Percentiles rank a stretch among this genome's conserved stretches.
These are phyloP conservation scores for Linum usitatissimum DNA, from an alignment of 345 rosid genomes.

Conservation along the genomic window DNA sequence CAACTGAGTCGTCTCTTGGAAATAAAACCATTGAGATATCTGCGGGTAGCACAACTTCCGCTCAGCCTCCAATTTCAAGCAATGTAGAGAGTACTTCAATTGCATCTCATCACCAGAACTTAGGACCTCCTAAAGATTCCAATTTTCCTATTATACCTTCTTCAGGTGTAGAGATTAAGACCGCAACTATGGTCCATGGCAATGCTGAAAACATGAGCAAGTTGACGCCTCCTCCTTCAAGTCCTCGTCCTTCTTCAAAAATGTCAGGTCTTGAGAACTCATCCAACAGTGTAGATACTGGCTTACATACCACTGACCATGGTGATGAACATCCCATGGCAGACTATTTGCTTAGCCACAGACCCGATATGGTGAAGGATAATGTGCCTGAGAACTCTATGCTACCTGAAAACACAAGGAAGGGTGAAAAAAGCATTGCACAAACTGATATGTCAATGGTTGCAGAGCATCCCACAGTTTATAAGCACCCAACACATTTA, in stretches of 20 bases:
- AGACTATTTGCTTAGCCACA: conserved; percentile 15
- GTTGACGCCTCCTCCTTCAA: conserved; percentile 11
- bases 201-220: conserved; percentile 3
- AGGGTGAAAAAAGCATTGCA: conserved; percentile 13
- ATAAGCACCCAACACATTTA: conserved; percentile 25
- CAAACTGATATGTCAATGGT: conserved; percentile 11
- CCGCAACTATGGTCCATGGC: conserved; percentile 21
- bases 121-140: conserved; percentile 5
- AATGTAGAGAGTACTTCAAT: neutral
- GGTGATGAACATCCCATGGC: conserved; percentile 15
- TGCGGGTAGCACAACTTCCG: conserved; percentile 25
- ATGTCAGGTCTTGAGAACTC: conserved; percentile 23
- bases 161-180: conserved; percentile 25
- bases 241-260: conserved; percentile 14
- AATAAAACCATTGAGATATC: conserved; percentile 13
- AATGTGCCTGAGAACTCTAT: conserved; percentile 20
- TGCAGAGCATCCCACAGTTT: conserved; percentile 12
- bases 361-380: conserved; percentile 5
- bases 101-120: neutral
- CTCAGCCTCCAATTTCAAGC: conserved; percentile 24
- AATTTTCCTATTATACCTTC: conserved; percentile 30
- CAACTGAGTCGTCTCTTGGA: neutral
- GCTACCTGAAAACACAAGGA: conserved; percentile 18
- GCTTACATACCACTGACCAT: conserved; percentile 22
- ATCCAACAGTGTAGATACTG: conserved; percentile 22